These are phyloP conservation scores for Populus trichocarpa DNA, from an alignment of 441 rosid genomes.

Conservation along the genomic window DNA sequence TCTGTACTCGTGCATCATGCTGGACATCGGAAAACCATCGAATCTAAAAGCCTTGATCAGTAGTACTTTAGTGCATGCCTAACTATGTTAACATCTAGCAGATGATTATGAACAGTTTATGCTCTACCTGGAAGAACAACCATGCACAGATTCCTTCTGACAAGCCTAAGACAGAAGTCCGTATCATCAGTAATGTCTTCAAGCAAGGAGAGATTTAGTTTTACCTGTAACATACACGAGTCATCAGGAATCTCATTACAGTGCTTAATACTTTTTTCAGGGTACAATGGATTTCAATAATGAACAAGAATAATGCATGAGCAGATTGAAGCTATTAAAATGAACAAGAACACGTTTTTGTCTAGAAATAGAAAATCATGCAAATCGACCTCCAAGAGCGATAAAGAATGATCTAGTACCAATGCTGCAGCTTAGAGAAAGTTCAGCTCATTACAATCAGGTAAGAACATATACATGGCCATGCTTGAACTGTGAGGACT, in stretches of 20 bases:
- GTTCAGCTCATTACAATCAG: too few species aligned
- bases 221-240: constrained; percentile 11
- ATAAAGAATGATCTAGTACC: not conserved
- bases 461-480: too few species aligned
- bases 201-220: constrained; percentile 12
- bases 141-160: constrained; percentile 17
- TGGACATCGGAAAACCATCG: not conserved
- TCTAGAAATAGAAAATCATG: not conserved
- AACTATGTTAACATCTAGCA: not conserved
- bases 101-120: not conserved
- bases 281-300: not conserved
- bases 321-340: not conserved
- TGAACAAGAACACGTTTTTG: not conserved
- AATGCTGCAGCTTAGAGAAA: too few species aligned
- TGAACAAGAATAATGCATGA: too few species aligned
- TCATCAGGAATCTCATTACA: not conserved
- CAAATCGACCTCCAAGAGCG: not conserved
- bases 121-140: constrained; percentile 24
- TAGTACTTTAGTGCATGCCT: not conserved
- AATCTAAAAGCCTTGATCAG: too few species aligned
- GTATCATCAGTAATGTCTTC: constrained; percentile 24
- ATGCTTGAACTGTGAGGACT: too few species aligned
- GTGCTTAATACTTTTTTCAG: not conserved
- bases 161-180: constrained; percentile 30
- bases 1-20: not conserved